Conservation (phyloP, 371 early-diverging fungal species). For the Circinella minor region DNA sequence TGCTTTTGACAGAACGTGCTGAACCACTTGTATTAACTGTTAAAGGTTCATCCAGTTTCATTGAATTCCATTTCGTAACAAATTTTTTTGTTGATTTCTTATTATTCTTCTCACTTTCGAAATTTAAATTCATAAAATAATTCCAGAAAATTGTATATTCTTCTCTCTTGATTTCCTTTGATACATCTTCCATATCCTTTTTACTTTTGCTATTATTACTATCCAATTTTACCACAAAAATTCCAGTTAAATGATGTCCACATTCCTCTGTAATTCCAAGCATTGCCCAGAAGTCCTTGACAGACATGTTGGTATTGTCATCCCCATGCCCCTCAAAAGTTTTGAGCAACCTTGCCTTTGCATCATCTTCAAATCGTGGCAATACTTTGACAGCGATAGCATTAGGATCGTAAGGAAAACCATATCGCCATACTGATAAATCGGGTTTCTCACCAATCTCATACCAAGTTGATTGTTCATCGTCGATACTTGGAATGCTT, state of each 20-base stretch:
- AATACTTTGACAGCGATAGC: constrained; percentile 57
- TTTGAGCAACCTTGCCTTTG: constrained; percentile 66
- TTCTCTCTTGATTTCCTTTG: background rate
- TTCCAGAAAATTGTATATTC: background rate
- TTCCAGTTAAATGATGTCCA: constrained; percentile 72
- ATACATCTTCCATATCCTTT: background rate
- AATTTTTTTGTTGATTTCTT: background rate
- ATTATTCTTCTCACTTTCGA: background rate
- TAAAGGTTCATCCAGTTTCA: background rate
- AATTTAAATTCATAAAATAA: background rate
- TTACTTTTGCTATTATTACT: background rate
- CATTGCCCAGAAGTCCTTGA: constrained; percentile 68
- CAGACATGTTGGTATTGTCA: constrained; percentile 44
- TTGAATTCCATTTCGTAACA: background rate
- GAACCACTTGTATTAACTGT: background rate
- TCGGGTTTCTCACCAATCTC: constrained; percentile 31
- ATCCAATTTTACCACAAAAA: constrained; percentile 43
- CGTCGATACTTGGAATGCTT: constrained; percentile 68
- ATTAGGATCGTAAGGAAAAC: constrained; percentile 55
- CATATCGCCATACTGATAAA: constrained; percentile 61
- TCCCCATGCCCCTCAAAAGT: constrained; percentile 1
- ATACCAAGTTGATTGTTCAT: constrained; percentile 38
- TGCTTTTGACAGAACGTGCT: background rate
- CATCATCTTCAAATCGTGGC: constrained; percentile 83
- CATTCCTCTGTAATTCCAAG: constrained; percentile 79